Base-by-base conservation (phyloP, 2,329 filamentous ascomycete species). In the Alternaria sp. region DNA sequence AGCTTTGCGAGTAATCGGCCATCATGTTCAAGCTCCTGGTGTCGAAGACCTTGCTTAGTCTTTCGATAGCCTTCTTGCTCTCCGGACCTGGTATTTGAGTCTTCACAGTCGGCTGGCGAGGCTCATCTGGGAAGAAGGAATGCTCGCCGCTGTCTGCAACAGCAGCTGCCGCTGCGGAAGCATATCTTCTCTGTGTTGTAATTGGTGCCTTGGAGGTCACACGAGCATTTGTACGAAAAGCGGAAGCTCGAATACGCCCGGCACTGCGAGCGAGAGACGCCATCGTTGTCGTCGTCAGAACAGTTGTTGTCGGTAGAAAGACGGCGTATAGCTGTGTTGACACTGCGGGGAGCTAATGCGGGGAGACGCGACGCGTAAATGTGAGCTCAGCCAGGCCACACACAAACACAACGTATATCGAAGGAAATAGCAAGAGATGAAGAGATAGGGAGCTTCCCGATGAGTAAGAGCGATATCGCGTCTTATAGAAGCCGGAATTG, bases 21-120 rank as follows among this genome's bases (percentile, higher is more conserved):
- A 81, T 80, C 79, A 82, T 81, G 84, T 96, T 96, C 83, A 95
- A 82, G 81, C 90, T 93, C 65, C 93, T 87, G 6, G 92, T 95
- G 80, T 97, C 93, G 76, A 96, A 96, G 63, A 96, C 91, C 76
- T 89, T 84, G 81, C 91, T 84, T 66, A 97, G 87, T 78, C 93
- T 88, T 66, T 88, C 84, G 67, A 92, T 89, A 55, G 87, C 86
- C 72, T 88, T 86, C 83, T 89, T 86, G 80, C 90, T 89, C 83
- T 90, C 87, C 41, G 93, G 93, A 0, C 93, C 93, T 0, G 93
- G 93, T 61, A 97, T 91, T 43, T 82, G 75, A 3, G 87, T 89
- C 66, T 82, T 80, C 45, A 90, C 72, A 25, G 79, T 82, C 23
- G 88, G 88, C n/a, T 79, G 83, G 12, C 79, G 66, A 20, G 88